Percentiles rank a stretch among this genome's conserved stretches.
Evolutionary conservation across 352 stramenopile species (phyloP).

Genomic region (Phytophthora gonapodyides): DNA sequence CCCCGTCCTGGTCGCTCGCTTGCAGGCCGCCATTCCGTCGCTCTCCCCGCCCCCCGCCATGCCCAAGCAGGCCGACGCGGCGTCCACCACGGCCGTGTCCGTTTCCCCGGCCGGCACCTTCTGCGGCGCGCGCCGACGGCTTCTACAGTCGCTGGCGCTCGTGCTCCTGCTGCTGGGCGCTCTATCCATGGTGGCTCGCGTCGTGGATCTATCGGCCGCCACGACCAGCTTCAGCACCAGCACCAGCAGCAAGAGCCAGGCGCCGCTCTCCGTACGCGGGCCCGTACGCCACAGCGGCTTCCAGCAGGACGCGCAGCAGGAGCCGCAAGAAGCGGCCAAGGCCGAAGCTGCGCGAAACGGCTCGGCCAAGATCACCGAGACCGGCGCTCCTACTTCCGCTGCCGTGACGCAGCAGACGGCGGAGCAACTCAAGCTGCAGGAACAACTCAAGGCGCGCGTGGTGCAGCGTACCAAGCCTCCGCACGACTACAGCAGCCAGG

Average conservation of each 20-base stretch:
- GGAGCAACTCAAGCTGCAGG: constrained; percentile 25
- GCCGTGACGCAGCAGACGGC: constrained; percentile 17
- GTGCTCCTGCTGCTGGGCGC: constrained; percentile 29
- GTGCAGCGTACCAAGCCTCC: constrained; percentile 24
- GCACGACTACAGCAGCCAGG: constrained; percentile 24
- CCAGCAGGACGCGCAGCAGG: background rate
- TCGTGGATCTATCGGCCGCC: constrained; percentile 29
- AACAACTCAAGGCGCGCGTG: constrained; percentile 21
- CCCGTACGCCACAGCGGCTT: constrained; percentile 24
- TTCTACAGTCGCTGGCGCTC: constrained; percentile 29
- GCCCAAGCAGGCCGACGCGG: constrained; percentile 18
- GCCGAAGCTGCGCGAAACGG: background rate
- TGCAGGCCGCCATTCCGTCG: constrained; percentile 29
- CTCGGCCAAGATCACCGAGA: constrained; percentile 8
- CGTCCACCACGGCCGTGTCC: constrained; percentile 12
- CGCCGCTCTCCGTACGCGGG: constrained; percentile 9
- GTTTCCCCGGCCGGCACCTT: constrained; percentile 3
- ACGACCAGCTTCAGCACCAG: constrained; percentile 8
- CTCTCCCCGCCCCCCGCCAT: constrained; percentile 32
- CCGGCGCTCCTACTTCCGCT: constrained; percentile 12
- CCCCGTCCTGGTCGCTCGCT: constrained; percentile 6
- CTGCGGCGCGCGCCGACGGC: constrained; percentile 7
- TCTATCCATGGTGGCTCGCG: constrained; percentile 30
- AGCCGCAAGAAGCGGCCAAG: background rate
- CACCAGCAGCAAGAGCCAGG: constrained; percentile 9